Percentiles rank a stretch among this genome's conserved stretches.
Conservation (phyloP, 1,284 basidiomycete species). For the Leccinum subrobustum region DNA sequence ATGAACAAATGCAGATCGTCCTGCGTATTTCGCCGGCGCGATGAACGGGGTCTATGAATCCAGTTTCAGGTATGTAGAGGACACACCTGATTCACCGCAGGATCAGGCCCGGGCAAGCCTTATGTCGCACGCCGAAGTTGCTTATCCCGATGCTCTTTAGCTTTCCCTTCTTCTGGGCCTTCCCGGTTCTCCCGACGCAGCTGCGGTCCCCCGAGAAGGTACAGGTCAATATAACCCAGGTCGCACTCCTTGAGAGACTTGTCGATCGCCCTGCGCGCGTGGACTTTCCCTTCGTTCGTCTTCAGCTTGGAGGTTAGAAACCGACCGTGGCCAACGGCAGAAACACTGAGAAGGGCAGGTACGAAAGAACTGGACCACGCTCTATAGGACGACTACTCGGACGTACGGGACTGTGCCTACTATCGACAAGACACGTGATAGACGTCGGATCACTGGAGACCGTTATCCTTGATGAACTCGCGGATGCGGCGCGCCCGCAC, state of each 20-base stretch:
- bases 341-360: too few relatives aligned
- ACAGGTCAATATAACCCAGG: slow-evolving; percentile 3
- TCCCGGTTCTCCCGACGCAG: slow-evolving; percentile 33
- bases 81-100: slow-evolving; percentile 66
- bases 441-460: slow-evolving; percentile 32
- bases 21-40: background rate
- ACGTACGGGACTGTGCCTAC: too few relatives aligned
- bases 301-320: slow-evolving; percentile 55
- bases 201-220: slow-evolving; percentile 36
- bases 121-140: slow-evolving; percentile 38
- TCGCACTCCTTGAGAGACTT: slow-evolving; percentile 52
- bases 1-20: slow-evolving; percentile 71
- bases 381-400: too few relatives aligned
- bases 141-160: slow-evolving; percentile 5
- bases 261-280: slow-evolving; percentile 49
- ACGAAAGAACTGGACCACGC: too few relatives aligned
- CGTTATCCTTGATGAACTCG: slow-evolving; percentile 49
- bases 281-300: slow-evolving; percentile 48
- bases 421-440: too few relatives aligned
- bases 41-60: slow-evolving; percentile 1
- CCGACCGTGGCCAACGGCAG: too few relatives aligned
- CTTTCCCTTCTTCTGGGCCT: background rate
- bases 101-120: slow-evolving; percentile 42
- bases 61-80: background rate
- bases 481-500: slow-evolving; percentile 56